Evolutionary conservation across 345 rosid genomes (phyloP), one percentile per base, ranked within the genome.

Genomic region (Moricandia arvensis): DNA sequence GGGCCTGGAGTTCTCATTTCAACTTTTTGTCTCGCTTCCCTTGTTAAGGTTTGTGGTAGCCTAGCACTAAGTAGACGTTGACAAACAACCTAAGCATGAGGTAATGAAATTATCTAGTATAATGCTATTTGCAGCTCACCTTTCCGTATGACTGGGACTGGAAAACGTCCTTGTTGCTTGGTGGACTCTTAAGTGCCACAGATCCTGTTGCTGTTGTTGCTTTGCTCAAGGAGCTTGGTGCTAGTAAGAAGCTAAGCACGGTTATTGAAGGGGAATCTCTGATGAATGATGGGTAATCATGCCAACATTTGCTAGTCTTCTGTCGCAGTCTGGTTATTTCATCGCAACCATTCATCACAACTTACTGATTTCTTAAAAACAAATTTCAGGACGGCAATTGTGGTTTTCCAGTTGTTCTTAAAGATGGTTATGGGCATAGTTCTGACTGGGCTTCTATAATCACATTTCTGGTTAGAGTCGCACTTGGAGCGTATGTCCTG

Each of bases 151-250:
- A 83, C 8, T 95, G 99, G n/a, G 88, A 82, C 70, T 95, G 97
- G 99, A 92, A 82, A 85, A 88, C 87, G 21, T 89, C 97, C 18
- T 81, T 95, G 87, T 83, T 92, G 84, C 94, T 95, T 60, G 99
- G 97, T 61, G 99, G 99, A 76, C 97, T 92, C 75, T 73, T 92
- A 72, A 90, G 97, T 89, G 97, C 97, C 63, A 92, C 99, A 7
- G 99, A 95, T 85, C 99, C 97, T 64, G 99, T 92, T 35, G 97
- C 99, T 75, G 99, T 95, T 69, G 97, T 95, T 76, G 97, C 97
- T 80, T 79, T 95, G 70, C 75, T 95, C 66, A 95, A 88, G 78
- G 99, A 95, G 65, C 97, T 95, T 81, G 99, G 97, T 77, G 97
- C 99, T 47, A 95, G 97, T 83, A 95, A 95, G 83, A 95, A 95